phyloP scores from a whole-genome alignment of 2,329 filamentous ascomycete genomes.

The Ophiostoma pallidulum region DNA sequence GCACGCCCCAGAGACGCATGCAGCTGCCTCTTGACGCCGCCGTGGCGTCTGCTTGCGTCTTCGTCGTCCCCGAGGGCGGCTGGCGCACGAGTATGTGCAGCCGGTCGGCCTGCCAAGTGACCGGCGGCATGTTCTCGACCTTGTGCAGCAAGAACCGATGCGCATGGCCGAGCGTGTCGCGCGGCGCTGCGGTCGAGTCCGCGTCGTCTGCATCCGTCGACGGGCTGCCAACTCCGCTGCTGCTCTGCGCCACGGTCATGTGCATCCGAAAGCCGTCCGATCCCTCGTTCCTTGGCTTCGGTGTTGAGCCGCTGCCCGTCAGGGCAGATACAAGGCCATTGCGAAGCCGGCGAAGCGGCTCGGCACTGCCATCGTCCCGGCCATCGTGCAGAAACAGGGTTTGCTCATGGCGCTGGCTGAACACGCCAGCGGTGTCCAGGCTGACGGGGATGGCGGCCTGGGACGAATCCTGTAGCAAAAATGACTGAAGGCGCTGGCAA shows the following conservation, averaged over 20 bases:
- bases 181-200: conserved; percentile 31
- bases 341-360: conserved; percentile 26
- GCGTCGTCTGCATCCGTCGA: not conserved
- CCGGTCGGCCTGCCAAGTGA: conserved; percentile 39
- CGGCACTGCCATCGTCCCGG: conserved; percentile 2
- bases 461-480: conserved; percentile 20
- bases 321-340: conserved; percentile 28
- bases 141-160: conserved; percentile 45
- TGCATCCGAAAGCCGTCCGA: conserved; percentile 34
- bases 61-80: conserved; percentile 19
- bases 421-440: conserved; percentile 36
- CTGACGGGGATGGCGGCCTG: conserved; percentile 18
- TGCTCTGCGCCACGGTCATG: conserved; percentile 51
- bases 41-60: not conserved
- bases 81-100: conserved; percentile 47
- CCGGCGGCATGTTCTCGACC: conserved; percentile 34
- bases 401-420: conserved; percentile 38
- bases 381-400: conserved; percentile 38
- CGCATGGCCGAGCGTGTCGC: conserved; percentile 33
- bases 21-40: conserved; percentile 22
- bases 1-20: conserved; percentile 49
- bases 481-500: conserved; percentile 29
- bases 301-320: not conserved
- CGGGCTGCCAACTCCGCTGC: not conserved
- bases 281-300: too few relatives aligned